A percentile compares a stretch with the other conserved stretches of the same genome.
Conservation (phyloP, 441 rosid genomes). For the Cnidoscolus chayamansa region DNA sequence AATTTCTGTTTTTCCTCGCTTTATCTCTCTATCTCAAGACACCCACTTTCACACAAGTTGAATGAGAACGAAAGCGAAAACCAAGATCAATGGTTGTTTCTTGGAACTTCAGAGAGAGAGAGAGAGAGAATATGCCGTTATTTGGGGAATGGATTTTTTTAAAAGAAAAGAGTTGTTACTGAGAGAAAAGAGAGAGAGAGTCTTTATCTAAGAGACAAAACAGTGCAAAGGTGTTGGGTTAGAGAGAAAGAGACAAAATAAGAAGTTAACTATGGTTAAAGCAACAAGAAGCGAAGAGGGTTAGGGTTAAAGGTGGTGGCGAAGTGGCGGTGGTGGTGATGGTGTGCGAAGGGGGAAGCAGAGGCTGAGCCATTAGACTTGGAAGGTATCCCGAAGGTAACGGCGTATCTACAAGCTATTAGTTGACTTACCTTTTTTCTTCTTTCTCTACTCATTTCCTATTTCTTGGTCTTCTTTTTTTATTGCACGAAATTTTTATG, state of each 20-base stretch:
- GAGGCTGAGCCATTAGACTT: background rate
- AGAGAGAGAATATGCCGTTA: slow-evolving; percentile 26
- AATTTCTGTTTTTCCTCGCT: background rate
- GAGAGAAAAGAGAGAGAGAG: slow-evolving; percentile 8
- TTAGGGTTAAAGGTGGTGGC: background rate
- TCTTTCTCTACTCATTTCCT: background rate
- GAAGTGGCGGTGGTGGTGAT: background rate
- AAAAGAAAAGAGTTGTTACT: slow-evolving; percentile 17
- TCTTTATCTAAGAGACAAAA: slow-evolving; percentile 17
- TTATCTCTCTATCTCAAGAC: slow-evolving; percentile 28
- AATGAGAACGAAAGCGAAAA: slow-evolving; percentile 25
- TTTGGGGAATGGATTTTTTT: slow-evolving; percentile 18
- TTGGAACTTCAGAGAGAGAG: slow-evolving; percentile 12
- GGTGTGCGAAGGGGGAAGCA: background rate
- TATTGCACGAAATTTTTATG: no score
- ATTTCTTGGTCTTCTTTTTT: background rate
- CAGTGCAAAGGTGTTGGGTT: background rate
- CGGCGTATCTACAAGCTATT: slow-evolving; percentile 3
- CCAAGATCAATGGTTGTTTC: background rate
- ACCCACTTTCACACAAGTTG: slow-evolving; percentile 6
- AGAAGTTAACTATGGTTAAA: slow-evolving; percentile 18
- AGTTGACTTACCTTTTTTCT: background rate
- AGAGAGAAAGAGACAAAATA: slow-evolving; percentile 7
- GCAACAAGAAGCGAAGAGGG: background rate
- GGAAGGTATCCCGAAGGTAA: background rate